These are phyloP conservation scores for Fragaria iinumae DNA, from an alignment of 306 rosid genomes.

Conservation along the genomic window DNA sequence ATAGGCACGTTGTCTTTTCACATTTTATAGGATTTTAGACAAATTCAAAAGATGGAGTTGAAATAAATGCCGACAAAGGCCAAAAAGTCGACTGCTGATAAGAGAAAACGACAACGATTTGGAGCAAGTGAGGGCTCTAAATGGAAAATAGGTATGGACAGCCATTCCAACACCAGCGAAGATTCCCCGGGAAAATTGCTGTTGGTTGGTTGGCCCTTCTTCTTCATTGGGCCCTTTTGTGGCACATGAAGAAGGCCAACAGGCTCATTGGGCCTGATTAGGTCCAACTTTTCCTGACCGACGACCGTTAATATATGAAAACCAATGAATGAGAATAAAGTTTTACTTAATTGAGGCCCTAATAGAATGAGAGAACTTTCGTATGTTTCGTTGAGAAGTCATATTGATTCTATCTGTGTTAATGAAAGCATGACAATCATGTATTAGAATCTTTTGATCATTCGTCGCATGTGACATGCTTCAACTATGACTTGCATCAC, in stretches of 20 bases:
- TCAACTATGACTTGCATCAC: too few species aligned
- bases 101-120: constrained; percentile 17
- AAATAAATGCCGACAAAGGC: constrained; percentile 46
- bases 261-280: too few species aligned
- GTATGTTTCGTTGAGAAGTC: too few species aligned
- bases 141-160: neutral
- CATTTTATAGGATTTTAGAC: constrained; percentile 1
- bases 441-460: too few species aligned
- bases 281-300: neutral
- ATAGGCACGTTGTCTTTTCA: constrained; percentile 41
- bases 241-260: too few species aligned
- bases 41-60: constrained; percentile 22
- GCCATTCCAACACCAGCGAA: neutral
- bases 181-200: neutral
- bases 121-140: constrained; percentile 27
- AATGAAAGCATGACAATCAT: neutral
- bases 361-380: too few species aligned
- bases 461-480: too few species aligned
- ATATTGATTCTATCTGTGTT: neutral
- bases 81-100: constrained; percentile 46
- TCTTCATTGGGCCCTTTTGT: neutral
- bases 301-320: neutral
- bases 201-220: neutral
- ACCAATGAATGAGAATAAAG: neutral
- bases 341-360: neutral